Evolutionary conservation across 129 eudicot species (phyloP).

Genomic region (Deinandra increscens): DNA sequence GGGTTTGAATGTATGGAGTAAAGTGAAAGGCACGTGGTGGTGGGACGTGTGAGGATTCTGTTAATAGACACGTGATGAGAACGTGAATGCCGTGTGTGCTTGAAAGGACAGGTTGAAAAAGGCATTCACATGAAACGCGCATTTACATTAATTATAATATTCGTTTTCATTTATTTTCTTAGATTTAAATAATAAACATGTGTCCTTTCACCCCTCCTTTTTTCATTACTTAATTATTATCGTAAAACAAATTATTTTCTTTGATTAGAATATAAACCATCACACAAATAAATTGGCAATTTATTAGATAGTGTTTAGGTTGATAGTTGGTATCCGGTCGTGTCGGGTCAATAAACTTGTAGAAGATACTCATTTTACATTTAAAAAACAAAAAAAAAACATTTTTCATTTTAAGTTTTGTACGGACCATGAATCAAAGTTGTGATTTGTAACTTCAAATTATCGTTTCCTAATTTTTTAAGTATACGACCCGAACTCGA

Average conservation of each 20-base stretch:
- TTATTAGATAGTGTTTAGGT: not conserved
- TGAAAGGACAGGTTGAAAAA: conserved; percentile 36
- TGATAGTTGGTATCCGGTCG: no score
- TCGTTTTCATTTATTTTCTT: not conserved
- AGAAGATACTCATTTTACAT: no score
- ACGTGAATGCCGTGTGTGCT: conserved; percentile 42
- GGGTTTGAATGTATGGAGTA: conserved; percentile 20
- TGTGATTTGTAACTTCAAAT: no score
- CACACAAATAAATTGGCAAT: not conserved
- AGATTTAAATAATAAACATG: conserved; percentile 9
- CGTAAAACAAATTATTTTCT: not conserved
- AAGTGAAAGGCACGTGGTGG: conserved; percentile 42
- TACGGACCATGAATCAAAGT: no score
- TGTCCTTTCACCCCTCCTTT: not conserved
- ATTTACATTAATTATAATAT: conserved; percentile 18
- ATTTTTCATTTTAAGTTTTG: no score
- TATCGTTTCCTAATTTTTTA: no score
- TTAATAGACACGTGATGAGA: conserved; percentile 41
- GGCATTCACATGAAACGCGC: conserved; percentile 38
- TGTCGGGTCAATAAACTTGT: no score
- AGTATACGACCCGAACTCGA: no score
- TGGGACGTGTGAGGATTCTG: conserved; percentile 37
- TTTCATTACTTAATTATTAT: not conserved
- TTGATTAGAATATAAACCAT: not conserved
- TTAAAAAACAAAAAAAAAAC: no score